phyloP scores from a whole-genome alignment of 2,329 filamentous ascomycete genomes.

The Colletotrichum tabaci region DNA sequence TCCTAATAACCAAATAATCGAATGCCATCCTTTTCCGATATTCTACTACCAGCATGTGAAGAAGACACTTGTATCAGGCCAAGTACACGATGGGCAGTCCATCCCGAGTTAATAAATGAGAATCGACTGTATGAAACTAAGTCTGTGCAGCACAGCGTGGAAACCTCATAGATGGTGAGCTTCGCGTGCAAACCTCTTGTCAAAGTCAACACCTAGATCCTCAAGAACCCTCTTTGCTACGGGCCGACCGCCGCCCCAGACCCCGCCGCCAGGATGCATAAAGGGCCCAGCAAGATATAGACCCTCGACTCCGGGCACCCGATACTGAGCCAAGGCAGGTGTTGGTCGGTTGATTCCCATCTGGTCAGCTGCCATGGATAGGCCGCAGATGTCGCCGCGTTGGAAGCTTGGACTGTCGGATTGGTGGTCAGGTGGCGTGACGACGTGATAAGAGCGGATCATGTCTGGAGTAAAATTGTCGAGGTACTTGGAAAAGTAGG shows the following conservation, averaged over 20 bases:
- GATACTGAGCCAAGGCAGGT: neutral
- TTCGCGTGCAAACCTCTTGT: slow-evolving; percentile 7
- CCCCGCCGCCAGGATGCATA: slow-evolving; percentile 22
- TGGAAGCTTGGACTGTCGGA: slow-evolving; percentile 27
- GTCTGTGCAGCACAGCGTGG: too few species aligned
- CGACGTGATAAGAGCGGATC: slow-evolving; percentile 20
- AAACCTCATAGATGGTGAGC: neutral
- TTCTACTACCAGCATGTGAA: neutral
- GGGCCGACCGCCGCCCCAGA: slow-evolving; percentile 20
- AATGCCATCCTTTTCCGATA: neutral
- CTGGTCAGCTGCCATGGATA: slow-evolving; percentile 20
- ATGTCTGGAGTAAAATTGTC: slow-evolving; percentile 21
- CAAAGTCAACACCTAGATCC: slow-evolving; percentile 18
- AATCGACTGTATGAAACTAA: too few species aligned
- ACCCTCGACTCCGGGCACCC: neutral
- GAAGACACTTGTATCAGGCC: neutral
- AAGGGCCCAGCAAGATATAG: slow-evolving; percentile 19
- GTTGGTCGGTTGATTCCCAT: slow-evolving; percentile 11
- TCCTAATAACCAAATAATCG: neutral
- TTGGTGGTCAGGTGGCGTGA: slow-evolving; percentile 18
- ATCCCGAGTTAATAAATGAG: too few species aligned
- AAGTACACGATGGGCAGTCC: neutral
- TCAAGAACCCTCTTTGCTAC: slow-evolving; percentile 11
- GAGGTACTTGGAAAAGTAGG: slow-evolving; percentile 15
- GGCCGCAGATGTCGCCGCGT: slow-evolving; percentile 15